Base-by-base conservation (phyloP, 257 asterid species). In the Solanum raphanifolium region DNA sequence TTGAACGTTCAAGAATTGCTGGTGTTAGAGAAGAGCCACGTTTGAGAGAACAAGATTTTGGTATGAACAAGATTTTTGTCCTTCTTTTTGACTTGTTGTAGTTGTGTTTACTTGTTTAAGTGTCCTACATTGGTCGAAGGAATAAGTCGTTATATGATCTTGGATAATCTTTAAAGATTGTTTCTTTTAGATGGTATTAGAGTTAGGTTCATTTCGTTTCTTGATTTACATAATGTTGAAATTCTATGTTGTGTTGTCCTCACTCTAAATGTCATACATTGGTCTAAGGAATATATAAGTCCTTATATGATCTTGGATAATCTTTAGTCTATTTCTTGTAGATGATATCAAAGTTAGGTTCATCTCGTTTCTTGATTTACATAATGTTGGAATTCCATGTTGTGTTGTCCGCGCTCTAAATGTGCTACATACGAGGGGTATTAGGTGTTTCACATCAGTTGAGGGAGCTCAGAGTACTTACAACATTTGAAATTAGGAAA, bases 21-120 rank as follows among this genome's bases (percentile, higher is more conserved):
- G 98, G 98, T 52, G 93, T 95, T 29, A 91, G 98, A 87, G 98
- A 94, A 91, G 98, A 95, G 83, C 98, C 96, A 4, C 91, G 98
- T 35, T 71, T 94, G 89, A 92, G 98, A 87, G 98, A 95, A 84
- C 98, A 94, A 84, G 98, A 94, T 87, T 94, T 94, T 82, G 98
- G 98, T 95, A 91, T 31, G 35, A 16, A 9, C 32, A 43, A 4
- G 6, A 32, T 32, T 41, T 79, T 9, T 81, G 38, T 78, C 13
- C 58, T n/a, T 7, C 1, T n/a, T 23, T 39, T 39, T 39, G 32
- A 43, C 58, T 38, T 2, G 38, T 27, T 84, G 32, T 16, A 68
- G n/a, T 84, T 27, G 4, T 23, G 23, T 31, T 21, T 74, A 52
- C 60, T 78, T 78, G 62, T 46, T 52, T 41, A 13, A 78, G 23